phyloP scores from a whole-genome alignment of 2,329 filamentous ascomycete species.

The Aspergillus unguis region DNA sequence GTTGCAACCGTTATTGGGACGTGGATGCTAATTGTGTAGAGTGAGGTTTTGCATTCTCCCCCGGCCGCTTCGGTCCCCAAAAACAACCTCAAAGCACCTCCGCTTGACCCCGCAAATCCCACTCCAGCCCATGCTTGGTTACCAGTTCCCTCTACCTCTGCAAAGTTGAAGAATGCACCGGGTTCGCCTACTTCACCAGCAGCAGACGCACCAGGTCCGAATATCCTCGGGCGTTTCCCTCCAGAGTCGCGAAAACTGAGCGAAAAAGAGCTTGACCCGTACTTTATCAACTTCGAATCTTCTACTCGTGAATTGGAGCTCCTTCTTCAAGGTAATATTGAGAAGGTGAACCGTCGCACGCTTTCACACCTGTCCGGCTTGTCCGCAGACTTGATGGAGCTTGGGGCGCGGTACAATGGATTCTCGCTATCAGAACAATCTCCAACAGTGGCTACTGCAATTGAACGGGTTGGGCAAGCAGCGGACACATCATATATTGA shows the following conservation, averaged over 20 bases:
- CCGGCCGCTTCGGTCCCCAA: constrained; percentile 90
- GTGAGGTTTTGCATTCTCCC: constrained; percentile 89
- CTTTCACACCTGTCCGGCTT: constrained; percentile 80
- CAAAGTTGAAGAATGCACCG: constrained; percentile 68
- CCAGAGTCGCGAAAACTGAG: constrained; percentile 70
- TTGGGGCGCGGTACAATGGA: constrained; percentile 93
- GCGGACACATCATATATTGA: constrained; percentile 95
- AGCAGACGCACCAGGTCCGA: constrained; percentile 55
- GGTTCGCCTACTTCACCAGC: constrained; percentile 44
- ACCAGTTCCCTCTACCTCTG: constrained; percentile 77
- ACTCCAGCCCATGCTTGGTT: constrained; percentile 81
- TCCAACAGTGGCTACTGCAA: constrained; percentile 81
- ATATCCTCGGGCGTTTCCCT: constrained; percentile 76
- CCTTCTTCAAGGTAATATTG: constrained; percentile 86
- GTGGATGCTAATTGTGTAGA: constrained; percentile 54
- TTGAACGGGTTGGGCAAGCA: constrained; percentile 91
- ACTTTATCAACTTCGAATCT: constrained; percentile 89
- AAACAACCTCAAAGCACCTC: constrained; percentile 91
- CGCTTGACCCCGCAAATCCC: constrained; percentile 89
- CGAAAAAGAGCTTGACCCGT: constrained; percentile 90
- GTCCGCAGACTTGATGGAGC: constrained; percentile 82
- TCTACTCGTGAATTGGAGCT: constrained; percentile 89
- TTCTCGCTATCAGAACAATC: constrained; percentile 94
- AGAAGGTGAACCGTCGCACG: constrained; percentile 90
- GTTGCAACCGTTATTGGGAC: constrained; percentile 24